phyloP scores from a whole-genome alignment of 176 grass and related monocot species.

The Luzula sylvatica region DNA sequence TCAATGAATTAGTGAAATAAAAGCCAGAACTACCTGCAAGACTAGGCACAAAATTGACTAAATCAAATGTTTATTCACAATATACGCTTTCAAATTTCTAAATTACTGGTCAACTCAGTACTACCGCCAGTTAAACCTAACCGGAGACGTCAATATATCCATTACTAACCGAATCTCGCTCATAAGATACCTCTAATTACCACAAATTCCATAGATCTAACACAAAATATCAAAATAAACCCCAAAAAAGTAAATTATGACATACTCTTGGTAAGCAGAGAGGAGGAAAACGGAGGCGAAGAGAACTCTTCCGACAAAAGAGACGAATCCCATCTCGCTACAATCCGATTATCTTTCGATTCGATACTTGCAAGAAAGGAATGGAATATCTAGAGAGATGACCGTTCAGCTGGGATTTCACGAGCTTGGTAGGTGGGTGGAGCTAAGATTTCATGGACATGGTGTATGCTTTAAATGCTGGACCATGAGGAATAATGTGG shows the following conservation, averaged over 20 bases:
- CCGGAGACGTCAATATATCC: slow-evolving; percentile 4
- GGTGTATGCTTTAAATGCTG: background rate
- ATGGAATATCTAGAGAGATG: slow-evolving; percentile 9
- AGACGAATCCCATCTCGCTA: slow-evolving; percentile 28
- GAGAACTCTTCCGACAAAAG: slow-evolving; percentile 31
- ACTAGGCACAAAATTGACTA: background rate
- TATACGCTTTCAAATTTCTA: no score
- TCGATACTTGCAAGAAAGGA: slow-evolving; percentile 1
- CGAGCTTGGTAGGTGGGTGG: background rate
- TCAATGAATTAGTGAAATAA: background rate
- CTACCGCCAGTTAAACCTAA: background rate
- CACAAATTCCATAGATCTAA: slow-evolving; percentile 5
- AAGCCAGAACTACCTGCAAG: background rate
- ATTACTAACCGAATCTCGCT: background rate
- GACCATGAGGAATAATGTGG: background rate
- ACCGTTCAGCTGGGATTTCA: slow-evolving; percentile 6
- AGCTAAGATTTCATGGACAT: background rate
- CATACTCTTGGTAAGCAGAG: slow-evolving; percentile 35
- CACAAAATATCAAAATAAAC: background rate
- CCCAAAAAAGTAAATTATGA: background rate
- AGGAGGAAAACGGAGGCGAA: slow-evolving; percentile 38
- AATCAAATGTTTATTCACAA: no score
- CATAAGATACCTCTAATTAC: background rate
- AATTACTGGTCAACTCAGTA: background rate
- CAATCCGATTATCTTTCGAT: background rate